Evolutionary conservation across 768 basidiomycete genomes (phyloP), one percentile per base, ranked within the genome.

Genomic region (Leccinellum luteum): DNA sequence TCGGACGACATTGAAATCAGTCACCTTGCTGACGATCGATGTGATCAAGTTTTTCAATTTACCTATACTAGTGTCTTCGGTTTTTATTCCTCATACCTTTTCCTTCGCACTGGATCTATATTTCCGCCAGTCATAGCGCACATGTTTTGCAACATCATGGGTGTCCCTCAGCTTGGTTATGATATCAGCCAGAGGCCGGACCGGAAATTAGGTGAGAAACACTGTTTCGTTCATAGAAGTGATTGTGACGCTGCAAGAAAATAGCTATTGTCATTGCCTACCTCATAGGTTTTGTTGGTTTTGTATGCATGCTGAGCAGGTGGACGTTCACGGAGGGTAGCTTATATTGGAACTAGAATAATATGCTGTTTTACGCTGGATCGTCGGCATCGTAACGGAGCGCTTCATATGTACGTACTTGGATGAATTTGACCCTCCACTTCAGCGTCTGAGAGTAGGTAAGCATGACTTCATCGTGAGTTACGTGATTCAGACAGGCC

Each of bases 91-190:
- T 82, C 92, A 4, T 97, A 85, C 73, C 80, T 97, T 44, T 93
- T 94, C 74, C 78, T 96, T 8, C 85, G 90, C 50, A 94, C 94
- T 4, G 85, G 88, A 15, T 94, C 93, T 5, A 74, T 98, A 57
- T 71, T 88, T 30, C 88, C 94, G 1, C 78, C 94, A 2, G 79
- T 94, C 54, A 73, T 81, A 9, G 85, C 93, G 0, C 97, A 99
- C 68, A 74, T 89, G 1, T 96, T 94, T 68, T 98, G 97, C 78
- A 99, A 99, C 68, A 70, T 90, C 51, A 95, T 98, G 92, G 95
- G 95, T 1, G 65, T 98, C 28, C 97, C 96, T 3, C 79, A 85
- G 52, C 79, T 88, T 25, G 66, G 61, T 0, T 72, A 75, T 30
- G 92, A 94, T 57, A 65, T 90, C 34, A 63, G 65, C 41, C 70